Conservation (phyloP, 495 filamentous ascomycete genomes). For the Penicillium cinerascens region DNA sequence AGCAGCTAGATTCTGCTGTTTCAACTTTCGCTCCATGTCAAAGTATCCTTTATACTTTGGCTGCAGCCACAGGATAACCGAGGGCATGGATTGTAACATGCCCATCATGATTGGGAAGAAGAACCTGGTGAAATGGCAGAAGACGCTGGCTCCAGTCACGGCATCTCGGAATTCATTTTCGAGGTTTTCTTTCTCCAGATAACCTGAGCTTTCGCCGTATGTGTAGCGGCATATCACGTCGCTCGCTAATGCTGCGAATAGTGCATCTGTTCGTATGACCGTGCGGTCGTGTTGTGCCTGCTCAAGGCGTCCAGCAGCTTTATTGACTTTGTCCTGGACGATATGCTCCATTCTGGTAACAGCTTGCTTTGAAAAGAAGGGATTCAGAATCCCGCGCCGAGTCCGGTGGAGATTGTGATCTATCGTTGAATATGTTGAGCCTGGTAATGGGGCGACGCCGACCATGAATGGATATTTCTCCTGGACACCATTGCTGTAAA, state of each 20-base stretch:
- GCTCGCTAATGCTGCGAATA: neutral
- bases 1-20: neutral
- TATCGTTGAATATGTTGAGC: neutral
- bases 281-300: neutral
- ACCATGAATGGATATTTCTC: neutral
- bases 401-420: neutral
- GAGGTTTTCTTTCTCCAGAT: neutral
- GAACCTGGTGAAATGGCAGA: neutral
- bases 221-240: neutral
- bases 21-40: neutral
- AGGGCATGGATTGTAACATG: neutral
- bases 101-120: neutral
- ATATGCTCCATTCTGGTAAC: neutral
- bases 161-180: neutral
- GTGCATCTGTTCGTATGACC: neutral
- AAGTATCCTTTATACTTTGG: neutral
- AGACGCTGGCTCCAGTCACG: neutral
- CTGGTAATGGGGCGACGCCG: neutral
- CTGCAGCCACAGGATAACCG: neutral
- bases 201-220: neutral
- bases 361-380: neutral
- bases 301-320: neutral
- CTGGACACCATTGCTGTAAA: constrained; percentile 11
- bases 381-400: neutral
- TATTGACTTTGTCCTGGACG: neutral